Conservation (phyloP, 2,329 filamentous ascomycete species). For the Grosmannia clavigera region DNA sequence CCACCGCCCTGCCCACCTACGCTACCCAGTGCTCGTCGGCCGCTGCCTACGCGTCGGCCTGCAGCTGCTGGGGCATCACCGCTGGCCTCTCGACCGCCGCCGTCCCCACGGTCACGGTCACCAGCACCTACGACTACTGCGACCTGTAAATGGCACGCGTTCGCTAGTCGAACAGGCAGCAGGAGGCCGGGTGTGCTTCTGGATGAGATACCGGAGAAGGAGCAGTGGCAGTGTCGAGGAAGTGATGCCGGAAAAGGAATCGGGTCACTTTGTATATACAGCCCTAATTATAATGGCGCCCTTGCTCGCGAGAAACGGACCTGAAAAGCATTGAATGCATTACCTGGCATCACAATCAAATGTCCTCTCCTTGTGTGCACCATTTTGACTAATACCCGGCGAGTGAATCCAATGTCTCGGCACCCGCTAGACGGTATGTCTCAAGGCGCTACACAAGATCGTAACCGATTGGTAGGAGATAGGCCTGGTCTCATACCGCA, state of each 20-base stretch:
- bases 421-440: no score
- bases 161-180: neutral
- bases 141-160: conserved; percentile 15
- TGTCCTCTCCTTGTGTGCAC: no score
- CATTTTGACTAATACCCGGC: no score
- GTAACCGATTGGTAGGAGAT: no score
- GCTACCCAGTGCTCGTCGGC: conserved; percentile 24
- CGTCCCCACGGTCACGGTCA: conserved; percentile 27
- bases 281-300: no score
- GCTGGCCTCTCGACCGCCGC: conserved; percentile 24
- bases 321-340: no score
- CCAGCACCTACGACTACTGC: conserved; percentile 28
- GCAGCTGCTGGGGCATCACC: conserved; percentile 33
- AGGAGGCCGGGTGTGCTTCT: neutral
- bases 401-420: no score
- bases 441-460: no score
- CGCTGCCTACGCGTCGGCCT: conserved; percentile 27
- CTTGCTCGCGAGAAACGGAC: no score
- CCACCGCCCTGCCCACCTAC: conserved; percentile 25
- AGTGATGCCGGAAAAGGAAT: neutral
- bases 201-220: neutral
- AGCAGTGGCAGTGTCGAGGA: neutral
- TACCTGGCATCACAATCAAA: no score
- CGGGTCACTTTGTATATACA: no score
- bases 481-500: no score